These are phyloP conservation scores for Cyberlindnera petersonii DNA, from an alignment of 805 yeast genomes.

Conservation along the genomic window DNA sequence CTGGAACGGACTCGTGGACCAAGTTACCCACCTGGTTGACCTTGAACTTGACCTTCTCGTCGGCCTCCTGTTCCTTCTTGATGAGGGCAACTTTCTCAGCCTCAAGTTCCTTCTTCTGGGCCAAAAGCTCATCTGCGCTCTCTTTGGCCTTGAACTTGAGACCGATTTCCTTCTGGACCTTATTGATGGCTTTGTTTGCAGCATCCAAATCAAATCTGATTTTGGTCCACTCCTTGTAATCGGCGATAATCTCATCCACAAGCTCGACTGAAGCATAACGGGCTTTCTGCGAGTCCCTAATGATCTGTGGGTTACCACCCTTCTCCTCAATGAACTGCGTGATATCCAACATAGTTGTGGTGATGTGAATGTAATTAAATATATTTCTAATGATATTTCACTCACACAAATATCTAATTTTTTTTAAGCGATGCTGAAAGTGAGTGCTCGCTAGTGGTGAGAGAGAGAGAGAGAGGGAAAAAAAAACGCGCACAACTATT, in stretches of 20 bases:
- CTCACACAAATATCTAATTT: too few relatives aligned
- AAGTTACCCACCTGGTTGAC: constrained; percentile 91
- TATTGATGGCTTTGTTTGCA: constrained; percentile 81
- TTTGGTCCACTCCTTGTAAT: constrained; percentile 89
- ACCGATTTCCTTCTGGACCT: constrained; percentile 90
- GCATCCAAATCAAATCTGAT: constrained; percentile 88
- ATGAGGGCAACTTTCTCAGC: constrained; percentile 64
- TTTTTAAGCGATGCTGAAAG: too few relatives aligned
- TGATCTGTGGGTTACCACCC: constrained; percentile 92
- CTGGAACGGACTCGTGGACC: constrained; percentile 88
- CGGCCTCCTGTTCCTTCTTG: constrained; percentile 75
- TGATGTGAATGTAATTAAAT: too few relatives aligned
- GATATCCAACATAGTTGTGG: constrained; percentile 89
- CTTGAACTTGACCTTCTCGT: constrained; percentile 66
- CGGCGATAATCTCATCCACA: constrained; percentile 91
- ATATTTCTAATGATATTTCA: too few relatives aligned
- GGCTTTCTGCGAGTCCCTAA: constrained; percentile 84
- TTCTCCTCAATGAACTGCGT: constrained; percentile 89
- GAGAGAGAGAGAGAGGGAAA: too few relatives aligned
- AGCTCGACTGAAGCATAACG: constrained; percentile 93
- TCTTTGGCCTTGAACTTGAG: constrained; percentile 90
- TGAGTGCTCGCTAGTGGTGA: too few relatives aligned
- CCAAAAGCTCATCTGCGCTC: constrained; percentile 81
- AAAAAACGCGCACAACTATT: too few relatives aligned
- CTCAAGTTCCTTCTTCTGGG: constrained; percentile 72